A percentile compares a stretch with the other conserved stretches of the same genome.
These are phyloP conservation scores for Polytrichum formosum DNA, from an alignment of 225 moss, liverwort and hornwort species.

Conservation along the genomic window DNA sequence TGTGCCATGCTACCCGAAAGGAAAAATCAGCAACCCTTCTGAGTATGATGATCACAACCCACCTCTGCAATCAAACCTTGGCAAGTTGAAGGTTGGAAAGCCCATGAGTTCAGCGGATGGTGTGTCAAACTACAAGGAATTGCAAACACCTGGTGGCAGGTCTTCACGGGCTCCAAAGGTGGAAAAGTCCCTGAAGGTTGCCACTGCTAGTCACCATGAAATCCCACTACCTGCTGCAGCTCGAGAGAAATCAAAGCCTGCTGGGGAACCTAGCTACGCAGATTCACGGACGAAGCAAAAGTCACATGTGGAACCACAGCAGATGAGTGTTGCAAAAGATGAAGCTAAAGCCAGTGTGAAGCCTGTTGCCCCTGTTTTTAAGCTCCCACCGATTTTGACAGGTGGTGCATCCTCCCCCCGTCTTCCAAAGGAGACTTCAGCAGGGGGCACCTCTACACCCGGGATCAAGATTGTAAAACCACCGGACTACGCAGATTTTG, in stretches of 20 bases:
- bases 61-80: neutral
- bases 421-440: no score
- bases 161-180: neutral
- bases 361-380: neutral
- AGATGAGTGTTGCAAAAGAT: neutral
- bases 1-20: neutral
- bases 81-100: slow-evolving; percentile 1
- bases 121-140: neutral
- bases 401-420: neutral
- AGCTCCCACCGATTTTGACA: neutral
- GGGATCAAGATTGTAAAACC: neutral
- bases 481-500: neutral
- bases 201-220: neutral
- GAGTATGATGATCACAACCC: neutral
- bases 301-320: neutral
- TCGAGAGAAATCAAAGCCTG: neutral
- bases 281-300: slow-evolving; percentile 5
- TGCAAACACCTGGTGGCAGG: neutral
- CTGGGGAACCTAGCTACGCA: neutral
- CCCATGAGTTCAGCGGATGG: neutral
- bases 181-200: neutral
- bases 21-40: neutral
- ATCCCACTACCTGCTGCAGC: neutral
- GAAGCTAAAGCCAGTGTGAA: neutral
- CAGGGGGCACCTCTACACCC: no score